These are phyloP conservation scores for Rubia yunnanensis DNA, from an alignment of 257 asterid genomes.

Conservation along the genomic window DNA sequence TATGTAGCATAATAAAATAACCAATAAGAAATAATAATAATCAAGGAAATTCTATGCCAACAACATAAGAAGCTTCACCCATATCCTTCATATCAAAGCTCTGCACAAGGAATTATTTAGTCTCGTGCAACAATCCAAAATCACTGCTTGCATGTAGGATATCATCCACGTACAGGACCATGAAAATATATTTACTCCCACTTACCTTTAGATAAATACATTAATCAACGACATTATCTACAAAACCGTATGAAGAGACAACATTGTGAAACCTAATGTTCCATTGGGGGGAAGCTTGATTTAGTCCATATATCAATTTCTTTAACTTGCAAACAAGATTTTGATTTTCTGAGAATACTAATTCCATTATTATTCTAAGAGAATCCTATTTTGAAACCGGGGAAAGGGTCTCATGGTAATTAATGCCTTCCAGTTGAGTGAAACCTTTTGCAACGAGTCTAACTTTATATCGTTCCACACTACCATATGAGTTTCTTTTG, in stretches of 20 bases:
- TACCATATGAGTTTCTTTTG: not conserved
- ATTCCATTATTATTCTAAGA: not conserved
- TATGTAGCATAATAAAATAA: too few relatives aligned
- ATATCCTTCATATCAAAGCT: not conserved
- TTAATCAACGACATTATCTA: not conserved
- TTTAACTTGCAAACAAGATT: not conserved
- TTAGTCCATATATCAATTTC: slow-evolving; percentile 4
- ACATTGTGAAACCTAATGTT: not conserved
- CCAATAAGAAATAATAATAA: too few relatives aligned
- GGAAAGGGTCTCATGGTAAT: not conserved
- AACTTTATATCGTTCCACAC: not conserved
- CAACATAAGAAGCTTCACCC: not conserved
- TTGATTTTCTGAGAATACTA: not conserved
- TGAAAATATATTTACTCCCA: not conserved
- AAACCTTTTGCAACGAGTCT: slow-evolving; percentile 3
- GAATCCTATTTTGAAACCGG: not conserved
- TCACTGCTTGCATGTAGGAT: not conserved
- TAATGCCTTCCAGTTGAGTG: not conserved
- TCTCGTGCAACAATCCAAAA: not conserved
- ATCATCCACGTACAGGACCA: not conserved
- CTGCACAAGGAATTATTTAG: not conserved
- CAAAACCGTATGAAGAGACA: not conserved
- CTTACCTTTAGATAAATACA: not conserved
- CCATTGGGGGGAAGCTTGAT: slow-evolving; percentile 7
- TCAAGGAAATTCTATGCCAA: slow-evolving; percentile 7